Conservation (phyloP, 805 yeast genomes). For the Lipomyces kockii region DNA sequence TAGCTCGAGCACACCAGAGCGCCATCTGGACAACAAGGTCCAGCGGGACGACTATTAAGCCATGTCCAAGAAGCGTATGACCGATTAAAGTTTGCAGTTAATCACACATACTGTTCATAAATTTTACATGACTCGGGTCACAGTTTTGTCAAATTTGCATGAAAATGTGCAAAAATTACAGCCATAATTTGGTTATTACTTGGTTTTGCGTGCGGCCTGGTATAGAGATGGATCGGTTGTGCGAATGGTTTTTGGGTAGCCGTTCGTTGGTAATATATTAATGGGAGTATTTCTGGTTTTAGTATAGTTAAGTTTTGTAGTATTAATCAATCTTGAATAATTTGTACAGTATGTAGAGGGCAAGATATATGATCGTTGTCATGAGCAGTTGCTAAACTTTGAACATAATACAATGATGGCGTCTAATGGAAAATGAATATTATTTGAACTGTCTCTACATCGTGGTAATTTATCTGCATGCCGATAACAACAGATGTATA, state of each 20-base stretch:
- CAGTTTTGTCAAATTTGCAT: too few relatives aligned
- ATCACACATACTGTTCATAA: not conserved
- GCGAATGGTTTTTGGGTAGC: not conserved
- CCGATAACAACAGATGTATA: too few relatives aligned
- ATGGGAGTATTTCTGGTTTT: constrained; percentile 8
- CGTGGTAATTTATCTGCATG: too few relatives aligned
- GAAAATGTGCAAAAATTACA: too few relatives aligned
- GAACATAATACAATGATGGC: too few relatives aligned
- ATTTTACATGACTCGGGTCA: too few relatives aligned
- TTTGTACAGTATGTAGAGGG: not conserved
- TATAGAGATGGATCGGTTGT: constrained; percentile 9
- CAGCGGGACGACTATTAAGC: constrained; percentile 26
- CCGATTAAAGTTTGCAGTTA: not conserved
- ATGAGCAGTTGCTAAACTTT: not conserved
- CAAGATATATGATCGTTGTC: not conserved
- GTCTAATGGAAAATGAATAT: too few relatives aligned
- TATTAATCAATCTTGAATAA: not conserved
- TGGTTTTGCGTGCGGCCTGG: not conserved
- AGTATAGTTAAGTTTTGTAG: not conserved
- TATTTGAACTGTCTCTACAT: too few relatives aligned
- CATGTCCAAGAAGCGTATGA: not conserved
- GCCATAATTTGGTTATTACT: too few relatives aligned
- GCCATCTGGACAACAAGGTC: constrained; percentile 34
- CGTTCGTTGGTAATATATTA: not conserved
- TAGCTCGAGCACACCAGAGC: constrained; percentile 10